phyloP scores from a whole-genome alignment of 176 grass and related monocot genomes.

The Juncus inflexus region DNA sequence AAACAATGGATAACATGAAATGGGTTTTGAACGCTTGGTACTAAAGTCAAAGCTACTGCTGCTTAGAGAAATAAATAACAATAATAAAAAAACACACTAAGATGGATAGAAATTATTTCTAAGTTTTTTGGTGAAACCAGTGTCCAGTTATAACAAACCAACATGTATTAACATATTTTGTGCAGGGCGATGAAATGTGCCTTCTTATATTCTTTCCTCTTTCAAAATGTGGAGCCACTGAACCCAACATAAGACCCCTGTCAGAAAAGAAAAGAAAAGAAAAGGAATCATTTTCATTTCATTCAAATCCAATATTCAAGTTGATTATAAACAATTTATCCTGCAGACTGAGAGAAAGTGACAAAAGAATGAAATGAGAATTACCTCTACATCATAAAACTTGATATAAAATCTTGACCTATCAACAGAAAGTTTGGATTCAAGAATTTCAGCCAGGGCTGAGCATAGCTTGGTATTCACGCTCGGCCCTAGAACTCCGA shows the following conservation, averaged over 20 bases:
- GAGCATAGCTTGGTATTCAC: constrained; percentile 43
- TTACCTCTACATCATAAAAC: constrained; percentile 45
- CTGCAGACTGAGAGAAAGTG: no score
- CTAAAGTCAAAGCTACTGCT: no score
- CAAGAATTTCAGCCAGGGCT: constrained; percentile 33
- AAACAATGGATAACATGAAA: no score
- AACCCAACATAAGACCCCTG: constrained; percentile 20
- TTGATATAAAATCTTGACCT: constrained; percentile 45
- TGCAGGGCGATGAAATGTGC: no score
- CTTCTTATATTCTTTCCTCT: not conserved
- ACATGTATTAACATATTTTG: no score
- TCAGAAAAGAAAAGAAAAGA: constrained; percentile 6
- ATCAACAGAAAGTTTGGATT: constrained; percentile 42
- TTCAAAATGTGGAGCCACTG: constrained; percentile 28
- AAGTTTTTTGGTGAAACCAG: no score
- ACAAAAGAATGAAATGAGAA: not conserved
- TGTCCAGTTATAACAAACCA: no score
- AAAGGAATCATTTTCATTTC: not conserved
- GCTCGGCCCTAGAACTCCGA: constrained; percentile 33
- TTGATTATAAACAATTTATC: not conserved
- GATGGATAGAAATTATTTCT: no score
- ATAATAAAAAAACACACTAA: no score
- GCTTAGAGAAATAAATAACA: no score
- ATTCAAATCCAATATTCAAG: not conserved
- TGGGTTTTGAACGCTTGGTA: no score